These are phyloP conservation scores for Apophysomyces elegans DNA, from an alignment of 371 early-diverging fungal genomes.

Conservation along the genomic window DNA sequence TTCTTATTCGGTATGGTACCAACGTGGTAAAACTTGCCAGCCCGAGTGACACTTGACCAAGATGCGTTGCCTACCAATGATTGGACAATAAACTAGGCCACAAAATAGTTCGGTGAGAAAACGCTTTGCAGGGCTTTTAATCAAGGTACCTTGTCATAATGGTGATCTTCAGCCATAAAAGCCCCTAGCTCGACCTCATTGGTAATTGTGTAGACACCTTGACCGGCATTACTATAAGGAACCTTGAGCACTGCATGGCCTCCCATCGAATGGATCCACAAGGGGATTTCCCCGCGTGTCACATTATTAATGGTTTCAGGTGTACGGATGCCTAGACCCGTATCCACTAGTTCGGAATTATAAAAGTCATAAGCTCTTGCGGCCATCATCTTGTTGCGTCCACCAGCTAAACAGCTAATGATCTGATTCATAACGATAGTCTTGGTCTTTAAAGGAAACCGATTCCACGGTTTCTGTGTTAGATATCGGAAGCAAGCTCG, in stretches of 20 bases:
- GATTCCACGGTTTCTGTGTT: slow-evolving; percentile 93
- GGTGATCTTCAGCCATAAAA: slow-evolving; percentile 82
- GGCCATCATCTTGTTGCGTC: slow-evolving; percentile 96
- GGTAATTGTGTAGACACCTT: slow-evolving; percentile 94
- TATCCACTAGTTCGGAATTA: slow-evolving; percentile 77
- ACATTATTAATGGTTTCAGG: slow-evolving; percentile 93
- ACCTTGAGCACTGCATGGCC: slow-evolving; percentile 93
- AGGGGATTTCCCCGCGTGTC: slow-evolving; percentile 83
- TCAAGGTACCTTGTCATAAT: slow-evolving; percentile 78
- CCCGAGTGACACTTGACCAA: slow-evolving; percentile 83
- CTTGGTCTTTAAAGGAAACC: slow-evolving; percentile 82
- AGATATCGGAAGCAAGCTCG: slow-evolving; percentile 93
- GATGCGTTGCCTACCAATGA: slow-evolving; percentile 92
- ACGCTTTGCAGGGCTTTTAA: too few relatives aligned
- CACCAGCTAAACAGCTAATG: slow-evolving; percentile 91
- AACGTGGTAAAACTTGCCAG: slow-evolving; percentile 89
- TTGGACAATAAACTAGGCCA: slow-evolving; percentile 82
- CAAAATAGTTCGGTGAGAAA: background rate
- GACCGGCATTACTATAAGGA: slow-evolving; percentile 93
- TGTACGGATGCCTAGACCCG: slow-evolving; percentile 79
- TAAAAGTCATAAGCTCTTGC: slow-evolving; percentile 92
- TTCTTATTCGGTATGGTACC: slow-evolving; percentile 93
- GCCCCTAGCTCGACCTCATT: slow-evolving; percentile 73
- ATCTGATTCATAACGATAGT: slow-evolving; percentile 91
- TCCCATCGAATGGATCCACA: slow-evolving; percentile 88